Evolutionary conservation across 371 early-diverging fungal genomes (phyloP).

Genomic region (Zychaea mexicana): DNA sequence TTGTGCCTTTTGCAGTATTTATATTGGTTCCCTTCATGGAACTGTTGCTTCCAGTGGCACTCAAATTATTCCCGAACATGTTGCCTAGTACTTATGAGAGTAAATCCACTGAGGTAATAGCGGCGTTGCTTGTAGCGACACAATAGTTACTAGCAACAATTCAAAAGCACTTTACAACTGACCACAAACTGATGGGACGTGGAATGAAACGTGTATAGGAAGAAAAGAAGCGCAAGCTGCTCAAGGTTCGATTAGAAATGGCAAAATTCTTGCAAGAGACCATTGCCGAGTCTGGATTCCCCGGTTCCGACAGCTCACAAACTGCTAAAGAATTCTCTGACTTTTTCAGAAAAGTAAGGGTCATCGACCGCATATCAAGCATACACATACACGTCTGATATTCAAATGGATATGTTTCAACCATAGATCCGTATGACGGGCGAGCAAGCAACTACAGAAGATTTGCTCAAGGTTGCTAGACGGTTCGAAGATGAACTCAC

Average conservation of each 20-base stretch:
- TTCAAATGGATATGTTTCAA: no score
- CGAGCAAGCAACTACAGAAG: constrained; percentile 81
- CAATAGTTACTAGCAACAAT: background rate
- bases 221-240: constrained; percentile 86
- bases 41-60: constrained; percentile 86
- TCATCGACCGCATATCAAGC: background rate
- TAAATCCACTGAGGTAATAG: constrained; percentile 73
- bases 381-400: background rate
- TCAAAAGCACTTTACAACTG: background rate
- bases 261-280: constrained; percentile 94
- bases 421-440: constrained; percentile 88
- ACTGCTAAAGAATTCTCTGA: constrained; percentile 81
- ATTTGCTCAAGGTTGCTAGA: constrained; percentile 82
- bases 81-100: constrained; percentile 95
- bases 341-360: constrained; percentile 76
- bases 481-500: constrained; percentile 93
- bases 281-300: constrained; percentile 82
- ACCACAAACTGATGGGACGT: no score
- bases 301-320: constrained; percentile 57
- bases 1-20: constrained; percentile 94
- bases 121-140: no score
- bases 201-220: constrained; percentile 51
- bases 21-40: constrained; percentile 95
- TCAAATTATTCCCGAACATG: constrained; percentile 97
- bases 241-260: constrained; percentile 92